Conservation (phyloP, 148 eudicot genomes). For the Polygonum aviculare region DNA sequence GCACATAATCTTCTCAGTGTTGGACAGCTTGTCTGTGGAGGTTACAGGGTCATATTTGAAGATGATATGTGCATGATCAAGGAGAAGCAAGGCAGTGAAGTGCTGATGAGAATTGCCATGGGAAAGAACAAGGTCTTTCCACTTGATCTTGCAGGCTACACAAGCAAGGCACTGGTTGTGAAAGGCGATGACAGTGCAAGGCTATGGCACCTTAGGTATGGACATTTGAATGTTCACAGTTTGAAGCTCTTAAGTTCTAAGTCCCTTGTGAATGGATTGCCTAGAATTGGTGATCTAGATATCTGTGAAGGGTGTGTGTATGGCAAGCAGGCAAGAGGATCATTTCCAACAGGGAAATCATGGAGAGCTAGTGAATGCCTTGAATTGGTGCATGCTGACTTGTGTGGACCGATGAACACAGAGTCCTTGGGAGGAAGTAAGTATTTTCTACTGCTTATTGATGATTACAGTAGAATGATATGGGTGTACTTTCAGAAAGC, state of each 20-base stretch:
- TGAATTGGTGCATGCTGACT: too few species aligned
- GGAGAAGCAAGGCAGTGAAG: neutral
- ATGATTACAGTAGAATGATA: constrained; percentile 11
- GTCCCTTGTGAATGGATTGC: constrained; percentile 16
- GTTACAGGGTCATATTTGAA: constrained; percentile 17
- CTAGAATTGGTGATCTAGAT: constrained; percentile 4
- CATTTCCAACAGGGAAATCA: too few species aligned
- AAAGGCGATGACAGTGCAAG: neutral
- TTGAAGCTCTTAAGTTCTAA: neutral
- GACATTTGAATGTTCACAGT: too few species aligned
- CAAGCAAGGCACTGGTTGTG: neutral
- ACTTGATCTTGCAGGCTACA: constrained; percentile 1
- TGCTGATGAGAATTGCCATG: constrained; percentile 9
- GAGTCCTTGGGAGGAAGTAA: too few species aligned
- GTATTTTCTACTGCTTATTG: too few species aligned
- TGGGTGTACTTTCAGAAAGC: constrained; percentile 5
- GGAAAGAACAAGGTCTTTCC: constrained; percentile 20
- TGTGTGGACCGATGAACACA: too few species aligned
- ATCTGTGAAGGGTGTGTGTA: constrained; percentile 4
- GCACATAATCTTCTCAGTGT: neutral
- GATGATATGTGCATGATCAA: neutral
- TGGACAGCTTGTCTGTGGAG: constrained; percentile 10
- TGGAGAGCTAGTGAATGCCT: too few species aligned
- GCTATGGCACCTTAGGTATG: constrained; percentile 18
- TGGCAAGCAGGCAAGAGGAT: neutral